Base-by-base conservation (phyloP, 768 basidiomycete species). In the Suillus subaureus region DNA sequence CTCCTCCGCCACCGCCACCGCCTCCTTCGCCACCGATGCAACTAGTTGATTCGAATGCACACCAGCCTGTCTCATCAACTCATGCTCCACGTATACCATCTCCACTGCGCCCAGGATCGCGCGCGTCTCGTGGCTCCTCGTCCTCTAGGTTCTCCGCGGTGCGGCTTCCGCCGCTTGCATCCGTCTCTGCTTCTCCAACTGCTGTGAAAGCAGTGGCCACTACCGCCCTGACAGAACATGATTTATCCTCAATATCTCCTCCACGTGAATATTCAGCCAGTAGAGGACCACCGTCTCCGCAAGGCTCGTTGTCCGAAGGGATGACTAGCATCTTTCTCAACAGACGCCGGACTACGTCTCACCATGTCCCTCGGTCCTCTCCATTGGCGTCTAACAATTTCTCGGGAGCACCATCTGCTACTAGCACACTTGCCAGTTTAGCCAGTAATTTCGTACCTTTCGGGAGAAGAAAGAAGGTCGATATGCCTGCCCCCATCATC, bases 41-140 rank as follows among this genome's bases (percentile, higher is more conserved):
- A 39, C 56, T 39, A 21, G 26, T 60, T 42, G 58, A 60, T 42
- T 28, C 15, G 58, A 60, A 42, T 60, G 63, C 71, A 40, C 63
- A 71, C 11, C 63, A 31, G 37, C 79, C 83, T 43, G 70, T 74
- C 4, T 77, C 83, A 31, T 80, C 75, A 56, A 70, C 47, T 23
- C 79, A 81, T 65, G 67, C 72, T 16, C 78, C 74, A 31, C 72
- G 70, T 64, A 74, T 78, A 45, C 79, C 84, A 13, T 88, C 89
- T 0, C 90, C 91, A 0, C 75, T 90, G 56, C 86, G 92, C 9
- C 89, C 92, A 42, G 89, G 83, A 7, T 93, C 92, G 6, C 84
- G 91, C 49, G 87, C 89, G 6, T 92, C 91, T 2, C 84, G 89
- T 21, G 73, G 88, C 26, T 92, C 91, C 3, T 83, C 85, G 6